phyloP scores from a whole-genome alignment of 176 grass and related monocot genomes.

The Coix lacrymajobi region DNA sequence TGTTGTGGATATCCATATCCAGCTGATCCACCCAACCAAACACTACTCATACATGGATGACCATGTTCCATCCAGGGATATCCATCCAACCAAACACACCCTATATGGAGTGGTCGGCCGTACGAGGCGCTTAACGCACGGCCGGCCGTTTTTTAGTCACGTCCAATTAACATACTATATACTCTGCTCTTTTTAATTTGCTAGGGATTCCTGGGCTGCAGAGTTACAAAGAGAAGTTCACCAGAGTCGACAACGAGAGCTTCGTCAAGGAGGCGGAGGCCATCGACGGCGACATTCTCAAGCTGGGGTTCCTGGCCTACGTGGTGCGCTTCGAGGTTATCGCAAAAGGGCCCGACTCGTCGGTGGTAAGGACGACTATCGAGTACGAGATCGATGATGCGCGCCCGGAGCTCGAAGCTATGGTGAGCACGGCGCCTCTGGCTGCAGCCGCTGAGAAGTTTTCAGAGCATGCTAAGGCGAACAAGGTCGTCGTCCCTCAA shows the following conservation, averaged over 20 bases:
- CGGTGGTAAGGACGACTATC: slow-evolving; percentile 3
- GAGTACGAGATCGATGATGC: slow-evolving; percentile 25
- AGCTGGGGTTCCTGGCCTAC: slow-evolving; percentile 21
- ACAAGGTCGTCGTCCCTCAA: background rate
- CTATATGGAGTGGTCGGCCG: no score
- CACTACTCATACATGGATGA: no score
- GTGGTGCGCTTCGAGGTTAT: slow-evolving; percentile 10
- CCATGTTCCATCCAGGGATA: no score
- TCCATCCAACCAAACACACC: no score
- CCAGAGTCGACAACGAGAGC: background rate
- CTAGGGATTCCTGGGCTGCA: slow-evolving; percentile 22
- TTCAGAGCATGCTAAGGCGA: background rate
- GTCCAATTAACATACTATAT: no score
- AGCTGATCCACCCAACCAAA: no score
- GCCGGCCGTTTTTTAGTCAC: no score
- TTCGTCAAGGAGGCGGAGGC: slow-evolving; percentile 16
- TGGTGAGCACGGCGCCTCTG: slow-evolving; percentile 7
- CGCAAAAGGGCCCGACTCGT: background rate
- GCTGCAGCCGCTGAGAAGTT: slow-evolving; percentile 5
- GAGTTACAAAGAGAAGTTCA: slow-evolving; percentile 4
- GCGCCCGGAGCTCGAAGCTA: background rate
- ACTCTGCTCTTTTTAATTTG: background rate
- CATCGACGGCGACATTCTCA: background rate
- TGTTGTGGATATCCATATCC: no score
- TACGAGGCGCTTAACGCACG: no score